These are phyloP conservation scores for Xanthoconium purpureum DNA, from an alignment of 768 basidiomycete genomes.

Conservation along the genomic window DNA sequence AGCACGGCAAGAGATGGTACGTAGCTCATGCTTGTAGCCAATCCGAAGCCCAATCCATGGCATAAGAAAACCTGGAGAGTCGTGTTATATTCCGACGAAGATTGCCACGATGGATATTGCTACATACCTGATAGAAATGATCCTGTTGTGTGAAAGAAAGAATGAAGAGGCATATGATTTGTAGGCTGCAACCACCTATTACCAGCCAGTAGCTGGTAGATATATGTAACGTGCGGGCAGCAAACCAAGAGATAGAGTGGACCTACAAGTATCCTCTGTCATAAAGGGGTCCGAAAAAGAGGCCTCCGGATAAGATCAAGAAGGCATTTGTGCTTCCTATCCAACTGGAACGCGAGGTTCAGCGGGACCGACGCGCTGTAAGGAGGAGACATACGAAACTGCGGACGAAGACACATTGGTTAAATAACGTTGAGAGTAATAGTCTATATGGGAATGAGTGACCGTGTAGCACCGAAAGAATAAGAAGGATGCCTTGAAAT, in stretches of 20 bases:
- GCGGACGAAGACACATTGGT: slow-evolving; percentile 34
- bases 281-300: slow-evolving; percentile 47
- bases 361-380: neutral
- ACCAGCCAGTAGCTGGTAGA: slow-evolving; percentile 40
- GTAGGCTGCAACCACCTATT: slow-evolving; percentile 43
- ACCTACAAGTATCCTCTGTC: slow-evolving; percentile 51
- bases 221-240: neutral
- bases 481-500: slow-evolving; percentile 33
- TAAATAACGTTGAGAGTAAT: slow-evolving; percentile 37
- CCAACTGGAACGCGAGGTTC: slow-evolving; percentile 28
- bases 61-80: slow-evolving; percentile 36
- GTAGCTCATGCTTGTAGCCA: slow-evolving; percentile 38
- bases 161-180: slow-evolving; percentile 41
- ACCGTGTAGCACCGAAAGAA: neutral
- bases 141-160: slow-evolving; percentile 38
- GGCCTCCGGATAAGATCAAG: slow-evolving; percentile 41
- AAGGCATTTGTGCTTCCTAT: slow-evolving; percentile 51
- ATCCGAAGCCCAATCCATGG: slow-evolving; percentile 42
- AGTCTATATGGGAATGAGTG: slow-evolving; percentile 29
- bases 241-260: neutral
- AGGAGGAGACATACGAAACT: slow-evolving; percentile 31
- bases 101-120: slow-evolving; percentile 5
- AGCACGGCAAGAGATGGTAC: slow-evolving; percentile 45
- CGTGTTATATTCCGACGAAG: slow-evolving; percentile 20
- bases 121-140: slow-evolving; percentile 37